Percentiles rank a stretch among this genome's conserved stretches.
These are phyloP conservation scores for Torulaspora globosa DNA, from an alignment of 1,139 yeast genomes.

Conservation along the genomic window DNA sequence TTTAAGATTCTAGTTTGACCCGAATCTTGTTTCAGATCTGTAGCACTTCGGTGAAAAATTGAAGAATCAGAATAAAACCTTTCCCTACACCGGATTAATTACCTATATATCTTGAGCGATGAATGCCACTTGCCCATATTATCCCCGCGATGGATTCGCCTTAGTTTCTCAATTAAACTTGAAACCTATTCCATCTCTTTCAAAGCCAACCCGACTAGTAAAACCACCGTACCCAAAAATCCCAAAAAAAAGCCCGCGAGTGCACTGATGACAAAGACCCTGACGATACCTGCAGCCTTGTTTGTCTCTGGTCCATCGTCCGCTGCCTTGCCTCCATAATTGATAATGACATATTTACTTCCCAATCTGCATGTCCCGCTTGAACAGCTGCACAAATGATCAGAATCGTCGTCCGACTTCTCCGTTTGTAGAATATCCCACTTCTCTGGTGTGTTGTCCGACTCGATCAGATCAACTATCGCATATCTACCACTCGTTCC, in stretches of 20 bases:
- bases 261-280: slow-evolving; percentile 14
- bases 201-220: slow-evolving; percentile 16
- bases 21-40: not conserved
- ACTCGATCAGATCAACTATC: slow-evolving; percentile 5
- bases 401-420: slow-evolving; percentile 2
- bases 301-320: not conserved
- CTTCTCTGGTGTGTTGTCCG: slow-evolving; percentile 3
- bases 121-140: not conserved
- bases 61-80: not conserved
- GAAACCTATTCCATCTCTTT: slow-evolving; percentile 12
- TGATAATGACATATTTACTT: slow-evolving; percentile 5
- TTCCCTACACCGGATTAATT: not conserved
- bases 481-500: slow-evolving; percentile 3
- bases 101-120: not conserved
- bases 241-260: slow-evolving; percentile 22
- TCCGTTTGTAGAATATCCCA: slow-evolving; percentile 9
- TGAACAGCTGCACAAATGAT: not conserved
- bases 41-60: not conserved
- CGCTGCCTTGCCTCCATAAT: slow-evolving; percentile 1
- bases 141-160: not conserved
- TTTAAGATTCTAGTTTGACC: not conserved
- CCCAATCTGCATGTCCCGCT: not conserved
- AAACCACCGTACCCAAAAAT: slow-evolving; percentile 21
- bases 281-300: not conserved
- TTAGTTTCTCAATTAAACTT: not conserved